A percentile compares a stretch with the other conserved stretches of the same genome.
Evolutionary conservation across 2,329 filamentous ascomycete species (phyloP).

Genomic region (Pyrenochaeta sp.): DNA sequence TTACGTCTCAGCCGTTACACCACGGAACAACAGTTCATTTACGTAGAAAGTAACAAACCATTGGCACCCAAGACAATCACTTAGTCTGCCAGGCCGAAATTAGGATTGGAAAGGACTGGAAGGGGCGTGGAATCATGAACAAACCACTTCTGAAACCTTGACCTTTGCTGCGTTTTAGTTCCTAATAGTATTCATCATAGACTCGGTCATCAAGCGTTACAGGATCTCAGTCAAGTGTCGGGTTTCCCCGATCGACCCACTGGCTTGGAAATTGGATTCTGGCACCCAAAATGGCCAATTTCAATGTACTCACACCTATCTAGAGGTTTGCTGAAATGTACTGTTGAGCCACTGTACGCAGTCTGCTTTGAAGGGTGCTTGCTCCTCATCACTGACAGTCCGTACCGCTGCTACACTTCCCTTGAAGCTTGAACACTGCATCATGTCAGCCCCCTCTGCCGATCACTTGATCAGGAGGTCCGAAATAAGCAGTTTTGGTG

Average conservation of each 20-base stretch:
- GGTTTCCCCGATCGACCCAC: slow-evolving; percentile 21
- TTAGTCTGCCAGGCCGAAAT: neutral
- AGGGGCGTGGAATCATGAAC: neutral
- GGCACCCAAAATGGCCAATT: slow-evolving; percentile 3
- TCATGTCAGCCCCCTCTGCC: slow-evolving; percentile 32
- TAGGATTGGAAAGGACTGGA: neutral
- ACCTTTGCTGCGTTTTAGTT: neutral
- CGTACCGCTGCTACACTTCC: slow-evolving; percentile 40
- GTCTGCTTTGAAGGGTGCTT: slow-evolving; percentile 1
- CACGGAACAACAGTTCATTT: neutral
- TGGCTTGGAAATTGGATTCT: slow-evolving; percentile 15
- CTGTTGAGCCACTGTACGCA: neutral
- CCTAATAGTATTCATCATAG: neutral
- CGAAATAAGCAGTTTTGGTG: slow-evolving; percentile 37
- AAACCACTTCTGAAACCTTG: neutral
- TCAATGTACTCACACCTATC: slow-evolving; percentile 1
- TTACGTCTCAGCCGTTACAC: neutral
- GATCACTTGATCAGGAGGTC: slow-evolving; percentile 32
- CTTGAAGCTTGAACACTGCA: slow-evolving; percentile 30
- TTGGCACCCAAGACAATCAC: slow-evolving; percentile 2
- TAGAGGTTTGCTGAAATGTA: neutral
- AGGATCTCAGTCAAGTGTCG: slow-evolving; percentile 12
- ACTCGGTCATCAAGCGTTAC: slow-evolving; percentile 10
- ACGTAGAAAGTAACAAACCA: neutral
- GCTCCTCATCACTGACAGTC: slow-evolving; percentile 27